A percentile compares a stretch with the other conserved stretches of the same genome.
Evolutionary conservation across 768 basidiomycete species (phyloP).

Genomic region (Trametes cingulata): DNA sequence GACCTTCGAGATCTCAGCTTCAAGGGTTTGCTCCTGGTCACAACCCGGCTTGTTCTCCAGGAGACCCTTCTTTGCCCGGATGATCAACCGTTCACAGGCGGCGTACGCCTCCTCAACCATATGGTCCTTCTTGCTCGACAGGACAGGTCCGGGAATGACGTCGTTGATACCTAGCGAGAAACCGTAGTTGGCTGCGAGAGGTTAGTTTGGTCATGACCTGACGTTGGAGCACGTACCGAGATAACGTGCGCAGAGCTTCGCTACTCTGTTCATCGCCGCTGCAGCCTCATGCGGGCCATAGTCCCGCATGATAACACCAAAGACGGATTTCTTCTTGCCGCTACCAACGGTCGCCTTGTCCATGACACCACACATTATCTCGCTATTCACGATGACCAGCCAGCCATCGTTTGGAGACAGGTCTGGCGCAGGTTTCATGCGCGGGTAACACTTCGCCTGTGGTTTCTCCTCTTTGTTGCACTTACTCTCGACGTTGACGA

Average conservation of each 20-base stretch:
- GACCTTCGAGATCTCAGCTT: conserved; percentile 92
- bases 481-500: conserved; percentile 95
- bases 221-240: conserved; percentile 52
- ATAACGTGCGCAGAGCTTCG: conserved; percentile 94
- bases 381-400: conserved; percentile 95
- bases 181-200: conserved; percentile 83
- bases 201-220: conserved; percentile 12
- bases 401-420: conserved; percentile 97
- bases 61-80: conserved; percentile 86
- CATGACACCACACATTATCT: conserved; percentile 99
- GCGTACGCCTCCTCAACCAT: conserved; percentile 89
- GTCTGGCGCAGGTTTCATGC: conserved; percentile 70
- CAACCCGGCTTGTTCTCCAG: conserved; percentile 98
- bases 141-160: conserved; percentile 88
- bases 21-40: conserved; percentile 94
- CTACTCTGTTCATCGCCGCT: conserved; percentile 91
- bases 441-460: conserved; percentile 59
- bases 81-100: conserved; percentile 83
- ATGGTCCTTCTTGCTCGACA: conserved; percentile 78
- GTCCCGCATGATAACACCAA: conserved; percentile 95
- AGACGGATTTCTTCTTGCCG: conserved; percentile 99
- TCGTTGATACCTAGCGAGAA: conserved; percentile 99
- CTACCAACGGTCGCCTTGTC: conserved; percentile 97
- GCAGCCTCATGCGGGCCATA: conserved; percentile 96
- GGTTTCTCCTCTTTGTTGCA: conserved; percentile 89